A percentile compares a stretch with the other conserved stretches of the same genome.
phyloP scores from a whole-genome alignment of 768 basidiomycete species.

The Suillus hirtellus region DNA sequence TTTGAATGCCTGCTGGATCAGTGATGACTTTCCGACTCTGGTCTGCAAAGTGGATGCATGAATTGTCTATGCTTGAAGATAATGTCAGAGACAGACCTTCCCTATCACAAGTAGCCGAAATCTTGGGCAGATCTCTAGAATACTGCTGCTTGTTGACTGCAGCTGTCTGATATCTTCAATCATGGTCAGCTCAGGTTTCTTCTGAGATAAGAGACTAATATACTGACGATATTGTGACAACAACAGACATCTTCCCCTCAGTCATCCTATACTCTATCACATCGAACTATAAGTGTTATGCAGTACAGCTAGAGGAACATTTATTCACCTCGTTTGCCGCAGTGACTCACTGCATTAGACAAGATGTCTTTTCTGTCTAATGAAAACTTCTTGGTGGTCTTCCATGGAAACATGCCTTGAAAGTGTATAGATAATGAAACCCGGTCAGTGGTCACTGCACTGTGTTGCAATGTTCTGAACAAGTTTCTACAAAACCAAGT shows the following conservation, averaged over 20 bases:
- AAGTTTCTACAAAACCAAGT: neutral
- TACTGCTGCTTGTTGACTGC: conserved; percentile 4
- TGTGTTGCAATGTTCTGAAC: neutral
- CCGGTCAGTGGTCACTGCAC: conserved; percentile 7
- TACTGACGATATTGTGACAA: neutral
- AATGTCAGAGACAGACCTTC: conserved; percentile 6
- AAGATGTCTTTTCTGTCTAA: conserved; percentile 6
- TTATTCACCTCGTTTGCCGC: conserved; percentile 10
- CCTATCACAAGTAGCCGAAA: conserved; percentile 14
- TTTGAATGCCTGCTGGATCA: conserved; percentile 11
- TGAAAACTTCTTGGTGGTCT: conserved; percentile 7
- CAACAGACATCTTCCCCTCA: conserved; percentile 4
- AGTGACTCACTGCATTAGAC: neutral
- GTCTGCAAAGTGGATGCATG: conserved; percentile 6
- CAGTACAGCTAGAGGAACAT: neutral
- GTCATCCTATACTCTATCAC: neutral
- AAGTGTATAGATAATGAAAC: conserved; percentile 6
- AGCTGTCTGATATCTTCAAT: conserved; percentile 6
- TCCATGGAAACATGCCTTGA: conserved; percentile 1
- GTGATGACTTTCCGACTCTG: conserved; percentile 12
- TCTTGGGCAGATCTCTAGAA: conserved; percentile 11
- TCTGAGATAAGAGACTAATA: neutral
- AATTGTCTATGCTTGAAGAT: neutral
- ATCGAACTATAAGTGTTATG: neutral
- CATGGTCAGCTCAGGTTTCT: neutral